phyloP scores from a whole-genome alignment of 2,329 filamentous ascomycete genomes.

The Tolypocladium nubicola region DNA sequence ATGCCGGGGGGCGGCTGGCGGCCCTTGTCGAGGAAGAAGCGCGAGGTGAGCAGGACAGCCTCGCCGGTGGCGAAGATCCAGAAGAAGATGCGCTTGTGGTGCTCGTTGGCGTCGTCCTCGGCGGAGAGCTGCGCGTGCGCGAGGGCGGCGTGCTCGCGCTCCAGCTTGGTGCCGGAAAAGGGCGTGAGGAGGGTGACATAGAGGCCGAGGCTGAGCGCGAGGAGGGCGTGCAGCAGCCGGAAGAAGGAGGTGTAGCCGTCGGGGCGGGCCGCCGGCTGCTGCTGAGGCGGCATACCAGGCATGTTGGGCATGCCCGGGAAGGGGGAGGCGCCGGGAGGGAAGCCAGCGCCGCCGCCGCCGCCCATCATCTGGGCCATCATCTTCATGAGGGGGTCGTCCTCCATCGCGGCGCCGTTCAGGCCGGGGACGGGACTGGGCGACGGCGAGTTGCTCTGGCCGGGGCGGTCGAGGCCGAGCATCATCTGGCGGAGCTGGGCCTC shows the following conservation, averaged over 20 bases:
- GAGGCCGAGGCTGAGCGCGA: conserved; percentile 58
- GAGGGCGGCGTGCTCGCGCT: conserved; percentile 37
- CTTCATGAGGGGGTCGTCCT: conserved; percentile 38
- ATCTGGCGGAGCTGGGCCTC: conserved; percentile 54
- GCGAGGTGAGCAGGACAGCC: conserved; percentile 57
- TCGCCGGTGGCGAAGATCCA: conserved; percentile 74
- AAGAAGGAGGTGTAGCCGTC: conserved; percentile 43
- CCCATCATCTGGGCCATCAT: conserved; percentile 67
- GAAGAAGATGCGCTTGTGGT: conserved; percentile 44
- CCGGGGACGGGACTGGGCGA: conserved; percentile 12
- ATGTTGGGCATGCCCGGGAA: conserved; percentile 20
- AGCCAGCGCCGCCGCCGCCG: conserved; percentile 21
- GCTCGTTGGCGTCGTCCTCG: conserved; percentile 18
- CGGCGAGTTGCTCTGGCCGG: conserved; percentile 12
- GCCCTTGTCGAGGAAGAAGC: conserved; percentile 60
- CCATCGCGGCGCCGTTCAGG: conserved; percentile 7
- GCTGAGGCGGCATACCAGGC: conserved; percentile 24
- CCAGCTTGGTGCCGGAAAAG: conserved; percentile 55
- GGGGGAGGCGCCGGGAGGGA: conserved; percentile 18
- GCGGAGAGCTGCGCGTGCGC: conserved; percentile 13
- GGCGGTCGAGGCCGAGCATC: conserved; percentile 46
- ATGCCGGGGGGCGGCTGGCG: conserved; percentile 47
- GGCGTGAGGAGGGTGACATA: conserved; percentile 60
- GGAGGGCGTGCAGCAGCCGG: conserved; percentile 63
- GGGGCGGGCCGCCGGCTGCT: conserved; percentile 15